Evolutionary conservation across 108 stramenopile species (phyloP).

Genomic region (Cyclotella distinguenda): DNA sequence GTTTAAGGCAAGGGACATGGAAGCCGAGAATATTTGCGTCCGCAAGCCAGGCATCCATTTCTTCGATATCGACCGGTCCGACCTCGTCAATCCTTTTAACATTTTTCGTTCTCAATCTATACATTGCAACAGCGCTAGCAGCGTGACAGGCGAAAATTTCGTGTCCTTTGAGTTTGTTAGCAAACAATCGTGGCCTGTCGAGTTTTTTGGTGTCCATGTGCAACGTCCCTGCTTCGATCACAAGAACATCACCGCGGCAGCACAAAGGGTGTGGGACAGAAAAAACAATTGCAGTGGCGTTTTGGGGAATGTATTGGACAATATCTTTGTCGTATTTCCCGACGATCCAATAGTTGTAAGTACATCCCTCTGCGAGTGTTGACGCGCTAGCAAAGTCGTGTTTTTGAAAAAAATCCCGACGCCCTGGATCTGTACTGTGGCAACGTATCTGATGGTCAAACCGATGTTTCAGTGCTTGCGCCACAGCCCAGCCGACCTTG

Average conservation of each 20-base stretch:
- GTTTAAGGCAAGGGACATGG: slow-evolving; percentile 28
- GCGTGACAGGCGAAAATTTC: slow-evolving; percentile 64
- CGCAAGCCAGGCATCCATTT: slow-evolving; percentile 50
- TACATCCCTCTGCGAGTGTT: slow-evolving; percentile 40
- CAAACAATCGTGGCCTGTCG: slow-evolving; percentile 50
- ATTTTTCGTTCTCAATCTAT: slow-evolving; percentile 24
- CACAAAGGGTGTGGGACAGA: slow-evolving; percentile 49
- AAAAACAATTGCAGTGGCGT: slow-evolving; percentile 48
- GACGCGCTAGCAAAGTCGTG: slow-evolving; percentile 46
- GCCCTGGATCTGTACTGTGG: slow-evolving; percentile 46
- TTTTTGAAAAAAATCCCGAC: slow-evolving; percentile 38
- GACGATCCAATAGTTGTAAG: slow-evolving; percentile 49
- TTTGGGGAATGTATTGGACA: slow-evolving; percentile 42
- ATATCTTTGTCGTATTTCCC: slow-evolving; percentile 51
- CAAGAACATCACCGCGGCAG: slow-evolving; percentile 36
- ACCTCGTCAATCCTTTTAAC: slow-evolving; percentile 45
- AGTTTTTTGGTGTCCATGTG: slow-evolving; percentile 47
- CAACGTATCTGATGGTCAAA: slow-evolving; percentile 49
- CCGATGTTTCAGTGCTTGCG: slow-evolving; percentile 46
- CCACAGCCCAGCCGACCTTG: slow-evolving; percentile 63
- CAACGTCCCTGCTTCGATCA: slow-evolving; percentile 56
- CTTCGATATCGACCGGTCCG: slow-evolving; percentile 50
- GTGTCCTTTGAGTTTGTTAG: slow-evolving; percentile 53
- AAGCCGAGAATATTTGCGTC: slow-evolving; percentile 51
- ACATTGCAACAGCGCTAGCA: slow-evolving; percentile 47